Percentiles rank a stretch among this genome's conserved stretches.
Evolutionary conservation across 2,329 filamentous ascomycete genomes (phyloP).

Genomic region (Macrophomina phaseolina): DNA sequence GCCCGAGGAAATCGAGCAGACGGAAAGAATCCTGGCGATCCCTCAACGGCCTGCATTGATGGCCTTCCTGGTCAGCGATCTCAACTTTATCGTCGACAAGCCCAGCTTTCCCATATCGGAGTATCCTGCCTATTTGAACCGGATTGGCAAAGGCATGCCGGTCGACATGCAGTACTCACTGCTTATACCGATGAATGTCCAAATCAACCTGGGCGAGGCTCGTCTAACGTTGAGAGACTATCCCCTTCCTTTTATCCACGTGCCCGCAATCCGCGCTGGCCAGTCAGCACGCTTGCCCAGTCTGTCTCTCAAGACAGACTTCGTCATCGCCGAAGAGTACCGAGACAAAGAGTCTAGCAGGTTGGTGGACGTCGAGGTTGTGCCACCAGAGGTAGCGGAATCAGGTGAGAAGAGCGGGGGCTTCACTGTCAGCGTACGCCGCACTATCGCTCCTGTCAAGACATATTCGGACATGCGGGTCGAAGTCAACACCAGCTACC

Average conservation of each 20-base stretch:
- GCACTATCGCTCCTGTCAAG: conserved; percentile 94
- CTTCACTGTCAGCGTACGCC: conserved; percentile 83
- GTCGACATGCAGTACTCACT: conserved; percentile 88
- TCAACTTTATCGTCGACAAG: conserved; percentile 87
- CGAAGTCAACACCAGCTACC: conserved; percentile 89
- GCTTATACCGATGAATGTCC: conserved; percentile 86
- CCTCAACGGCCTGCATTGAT: conserved; percentile 85
- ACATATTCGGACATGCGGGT: conserved; percentile 92
- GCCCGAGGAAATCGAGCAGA: conserved; percentile 79
- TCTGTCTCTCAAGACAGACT: conserved; percentile 84
- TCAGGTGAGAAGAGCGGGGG: conserved; percentile 66
- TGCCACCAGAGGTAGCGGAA: conserved; percentile 68
- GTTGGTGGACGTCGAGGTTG: conserved; percentile 80
- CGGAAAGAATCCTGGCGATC: conserved; percentile 83
- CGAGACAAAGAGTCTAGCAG: conserved; percentile 80
- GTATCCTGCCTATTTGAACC: conserved; percentile 81
- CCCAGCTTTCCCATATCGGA: conserved; percentile 86
- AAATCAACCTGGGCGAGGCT: conserved; percentile 88
- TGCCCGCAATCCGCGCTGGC: conserved; percentile 78
- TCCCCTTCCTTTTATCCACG: conserved; percentile 87
- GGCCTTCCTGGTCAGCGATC: conserved; percentile 78
- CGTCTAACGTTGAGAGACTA: conserved; percentile 90
- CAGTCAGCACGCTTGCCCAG: conserved; percentile 83
- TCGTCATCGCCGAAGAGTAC: conserved; percentile 95
- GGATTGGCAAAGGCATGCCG: conserved; percentile 96